These are phyloP conservation scores for Rosa rugosa DNA, from an alignment of 306 rosid genomes.

Conservation along the genomic window DNA sequence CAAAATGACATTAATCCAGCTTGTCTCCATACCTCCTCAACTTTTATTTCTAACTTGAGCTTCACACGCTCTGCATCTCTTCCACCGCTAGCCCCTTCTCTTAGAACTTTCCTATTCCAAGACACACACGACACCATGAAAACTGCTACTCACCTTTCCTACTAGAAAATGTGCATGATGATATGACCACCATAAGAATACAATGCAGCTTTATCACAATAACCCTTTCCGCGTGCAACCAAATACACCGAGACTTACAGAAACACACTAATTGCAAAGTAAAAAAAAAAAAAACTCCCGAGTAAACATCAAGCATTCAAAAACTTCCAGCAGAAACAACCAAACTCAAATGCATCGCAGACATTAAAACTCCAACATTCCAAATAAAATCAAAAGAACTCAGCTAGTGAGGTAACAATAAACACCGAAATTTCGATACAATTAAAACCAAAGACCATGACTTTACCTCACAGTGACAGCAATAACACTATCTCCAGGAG, in stretches of 20 bases:
- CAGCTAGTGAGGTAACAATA: not conserved
- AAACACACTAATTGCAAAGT: not conserved
- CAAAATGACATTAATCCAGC: not conserved
- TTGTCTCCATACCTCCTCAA: conserved; percentile 61
- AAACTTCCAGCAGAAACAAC: not conserved
- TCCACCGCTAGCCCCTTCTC: conserved; percentile 81
- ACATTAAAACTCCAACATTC: not conserved
- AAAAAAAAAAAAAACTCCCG: not conserved
- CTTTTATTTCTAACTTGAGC: conserved; percentile 83
- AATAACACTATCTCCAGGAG: conserved; percentile 84
- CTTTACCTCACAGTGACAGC: conserved; percentile 82
- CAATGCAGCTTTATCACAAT: not conserved
- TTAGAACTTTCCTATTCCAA: conserved; percentile 71
- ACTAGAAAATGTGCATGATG: not conserved
- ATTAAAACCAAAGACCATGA: not conserved
- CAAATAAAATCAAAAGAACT: not conserved
- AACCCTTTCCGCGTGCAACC: not conserved
- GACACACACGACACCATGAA: not conserved
- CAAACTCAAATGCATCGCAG: not conserved
- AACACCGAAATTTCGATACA: not conserved
- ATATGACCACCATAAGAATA: not conserved
- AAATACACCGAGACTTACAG: not conserved
- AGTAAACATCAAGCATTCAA: not conserved
- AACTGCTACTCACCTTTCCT: not conserved
- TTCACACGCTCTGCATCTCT: conserved; percentile 86